phyloP scores from a whole-genome alignment of 805 yeast genomes.

The Saccharomycopsis fibuligera region DNA sequence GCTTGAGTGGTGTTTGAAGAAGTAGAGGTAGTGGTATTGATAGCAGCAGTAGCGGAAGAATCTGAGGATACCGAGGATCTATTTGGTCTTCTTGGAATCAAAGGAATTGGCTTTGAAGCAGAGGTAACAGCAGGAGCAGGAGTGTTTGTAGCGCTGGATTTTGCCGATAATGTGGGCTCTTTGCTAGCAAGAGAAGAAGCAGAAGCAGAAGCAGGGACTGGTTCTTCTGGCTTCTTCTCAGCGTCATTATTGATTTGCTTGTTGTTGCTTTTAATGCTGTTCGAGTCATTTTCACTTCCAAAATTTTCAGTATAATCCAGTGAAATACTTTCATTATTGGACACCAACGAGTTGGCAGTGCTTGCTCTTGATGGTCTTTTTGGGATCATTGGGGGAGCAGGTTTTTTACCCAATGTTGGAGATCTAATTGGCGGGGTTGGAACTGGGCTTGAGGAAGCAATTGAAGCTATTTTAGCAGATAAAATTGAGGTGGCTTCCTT shows the following conservation, averaged over 20 bases:
- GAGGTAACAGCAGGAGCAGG: not conserved
- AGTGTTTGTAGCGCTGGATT: not conserved
- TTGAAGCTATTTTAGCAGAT: not conserved
- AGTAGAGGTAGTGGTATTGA: not conserved
- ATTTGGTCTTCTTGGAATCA: constrained; percentile 29
- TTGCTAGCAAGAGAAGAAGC: not conserved
- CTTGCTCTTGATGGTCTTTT: constrained; percentile 4
- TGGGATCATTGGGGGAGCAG: constrained; percentile 7
- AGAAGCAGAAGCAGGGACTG: not conserved
- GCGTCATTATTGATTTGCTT: not conserved
- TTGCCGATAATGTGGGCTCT: not conserved
- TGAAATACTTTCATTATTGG: not conserved
- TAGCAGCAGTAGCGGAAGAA: not conserved
- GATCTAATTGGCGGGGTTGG: not conserved
- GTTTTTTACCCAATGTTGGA: not conserved
- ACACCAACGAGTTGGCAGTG: not conserved
- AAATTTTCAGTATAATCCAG: too few species aligned
- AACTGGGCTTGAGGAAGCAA: not conserved
- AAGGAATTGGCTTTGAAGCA: constrained; percentile 5
- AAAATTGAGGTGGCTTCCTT: not conserved
- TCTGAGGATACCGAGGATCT: constrained; percentile 11
- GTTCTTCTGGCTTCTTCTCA: not conserved
- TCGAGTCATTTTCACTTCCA: too few species aligned
- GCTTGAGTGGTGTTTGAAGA: too few species aligned
- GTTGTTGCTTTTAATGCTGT: too few species aligned